Evolutionary conservation across 2,329 filamentous ascomycete genomes (phyloP).

Genomic region (Nothophaeocryptopus gaeumannii): DNA sequence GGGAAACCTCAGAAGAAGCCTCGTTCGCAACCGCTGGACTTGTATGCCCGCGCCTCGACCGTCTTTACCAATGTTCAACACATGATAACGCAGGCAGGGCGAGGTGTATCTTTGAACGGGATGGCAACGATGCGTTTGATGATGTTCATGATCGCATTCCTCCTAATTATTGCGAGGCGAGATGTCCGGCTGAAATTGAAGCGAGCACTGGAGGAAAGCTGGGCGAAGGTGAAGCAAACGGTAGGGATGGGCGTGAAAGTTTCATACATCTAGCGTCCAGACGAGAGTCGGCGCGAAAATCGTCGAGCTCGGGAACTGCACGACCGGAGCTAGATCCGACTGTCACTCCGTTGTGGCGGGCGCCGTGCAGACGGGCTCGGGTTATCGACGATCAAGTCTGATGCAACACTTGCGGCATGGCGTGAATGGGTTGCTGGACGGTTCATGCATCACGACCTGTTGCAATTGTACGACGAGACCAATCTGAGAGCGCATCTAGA

Average conservation of each 20-base stretch:
- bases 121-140: conserved; percentile 59
- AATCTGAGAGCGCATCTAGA: too few relatives aligned
- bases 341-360: too few relatives aligned
- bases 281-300: too few relatives aligned
- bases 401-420: too few relatives aligned
- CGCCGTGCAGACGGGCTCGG: too few relatives aligned
- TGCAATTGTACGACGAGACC: too few relatives aligned
- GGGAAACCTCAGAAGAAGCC: conserved; percentile 22
- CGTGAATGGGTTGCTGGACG: too few relatives aligned
- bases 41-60: conserved; percentile 28
- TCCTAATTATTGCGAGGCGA: conserved; percentile 71
- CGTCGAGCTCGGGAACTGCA: too few relatives aligned
- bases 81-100: conserved; percentile 39
- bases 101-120: conserved; percentile 54
- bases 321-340: too few relatives aligned
- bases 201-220: conserved; percentile 65
- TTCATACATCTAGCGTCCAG: conserved; percentile 72
- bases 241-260: conserved; percentile 97
- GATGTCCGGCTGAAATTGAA: conserved; percentile 73
- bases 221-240: conserved; percentile 79
- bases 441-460: too few relatives aligned
- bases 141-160: conserved; percentile 74
- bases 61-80: conserved; percentile 48
- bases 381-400: too few relatives aligned
- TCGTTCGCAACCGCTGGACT: conserved; percentile 16